Evolutionary conservation across 2,329 filamentous ascomycete genomes (phyloP), one percentile per base, ranked within the genome.

Genomic region (Aspergillus pseudoterreus): DNA sequence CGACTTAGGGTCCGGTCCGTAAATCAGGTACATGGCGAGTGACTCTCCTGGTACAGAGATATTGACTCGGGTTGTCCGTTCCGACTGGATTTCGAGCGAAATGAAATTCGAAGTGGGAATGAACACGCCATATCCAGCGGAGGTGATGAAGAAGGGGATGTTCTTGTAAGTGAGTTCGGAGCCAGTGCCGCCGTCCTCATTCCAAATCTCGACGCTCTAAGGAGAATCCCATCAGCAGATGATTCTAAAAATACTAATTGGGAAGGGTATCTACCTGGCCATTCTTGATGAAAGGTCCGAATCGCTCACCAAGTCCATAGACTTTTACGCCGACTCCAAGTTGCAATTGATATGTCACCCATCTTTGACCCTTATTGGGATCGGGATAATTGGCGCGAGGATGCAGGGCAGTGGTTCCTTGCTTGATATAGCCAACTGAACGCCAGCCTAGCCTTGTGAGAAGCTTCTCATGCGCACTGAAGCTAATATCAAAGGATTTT

Each of bases 151-250:
- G 51, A 53, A 53, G 36, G 46, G 47, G 51, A 53, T 50, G 38
- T 53, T 53, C 21, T 53, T 53, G 46, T 53, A 53, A 6, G 51
- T 49, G 17, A 50, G 47, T 10, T 53, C 51, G 4, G 51, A 53
- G 22, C 51, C 47, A 4, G 51, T 53, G 21, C 51, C 47, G 11
- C 51, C 51, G 30, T 53, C 51, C 32, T 53, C 51, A n/a, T 53
- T 53, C 51, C 51, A 53, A 19, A 50, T 44, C 19, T 53, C 51
- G 38, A 53, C 38, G 39, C 43, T 49, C 51, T 51, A 38, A n/a
- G 4, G 14, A 42, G 6, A 42, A 42, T 12, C 4, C 15, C 27
- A 30, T 30, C 3, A 30, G 27, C 10, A 30, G 27, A 30, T 10
- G 27, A 10, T 10, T 9, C 8, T 9, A 30, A 2, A 30, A 6